Conservation (phyloP, 495 filamentous ascomycete genomes). For the Corynascus novoguineensis region DNA sequence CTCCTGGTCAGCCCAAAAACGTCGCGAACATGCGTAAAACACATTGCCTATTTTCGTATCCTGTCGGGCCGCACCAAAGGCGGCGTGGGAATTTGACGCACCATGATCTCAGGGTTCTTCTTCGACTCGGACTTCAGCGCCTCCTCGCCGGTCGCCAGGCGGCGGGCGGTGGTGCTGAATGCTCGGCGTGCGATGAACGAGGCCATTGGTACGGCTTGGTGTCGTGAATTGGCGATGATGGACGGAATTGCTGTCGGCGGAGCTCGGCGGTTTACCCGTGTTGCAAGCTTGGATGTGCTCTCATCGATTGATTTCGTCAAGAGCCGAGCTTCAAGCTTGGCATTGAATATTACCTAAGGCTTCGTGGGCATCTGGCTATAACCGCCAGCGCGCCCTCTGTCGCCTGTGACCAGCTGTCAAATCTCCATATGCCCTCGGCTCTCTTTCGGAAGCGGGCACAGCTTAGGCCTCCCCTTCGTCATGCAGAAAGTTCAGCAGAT, state of each 20-base stretch:
- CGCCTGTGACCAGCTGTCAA: not conserved
- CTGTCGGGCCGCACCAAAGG: not conserved
- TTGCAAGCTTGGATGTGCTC: slow-evolving; percentile 14
- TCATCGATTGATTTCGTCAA: slow-evolving; percentile 25
- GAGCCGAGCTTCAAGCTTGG: slow-evolving; percentile 15
- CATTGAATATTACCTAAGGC: slow-evolving; percentile 14
- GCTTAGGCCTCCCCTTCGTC: not conserved
- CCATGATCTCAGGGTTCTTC: slow-evolving; percentile 49
- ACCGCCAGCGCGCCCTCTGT: no score
- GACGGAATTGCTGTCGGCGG: slow-evolving; percentile 16
- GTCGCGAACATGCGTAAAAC: no score
- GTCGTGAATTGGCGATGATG: not conserved
- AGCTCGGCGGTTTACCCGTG: slow-evolving; percentile 12
- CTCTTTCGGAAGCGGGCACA: not conserved
- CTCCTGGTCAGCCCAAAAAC: slow-evolving; percentile 24
- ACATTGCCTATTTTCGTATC: not conserved
- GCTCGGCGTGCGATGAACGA: slow-evolving; percentile 45
- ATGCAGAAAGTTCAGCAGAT: no score
- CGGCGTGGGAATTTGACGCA: slow-evolving; percentile 31
- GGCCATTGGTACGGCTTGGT: slow-evolving; percentile 35
- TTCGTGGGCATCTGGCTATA: no score
- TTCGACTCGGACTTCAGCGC: slow-evolving; percentile 45
- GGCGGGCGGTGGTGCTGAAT: slow-evolving; percentile 44
- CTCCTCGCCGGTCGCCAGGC: slow-evolving; percentile 36
- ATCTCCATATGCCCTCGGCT: not conserved